These are phyloP conservation scores for Neonectria coccinea DNA, from an alignment of 2,329 filamentous ascomycete species.

Conservation along the genomic window DNA sequence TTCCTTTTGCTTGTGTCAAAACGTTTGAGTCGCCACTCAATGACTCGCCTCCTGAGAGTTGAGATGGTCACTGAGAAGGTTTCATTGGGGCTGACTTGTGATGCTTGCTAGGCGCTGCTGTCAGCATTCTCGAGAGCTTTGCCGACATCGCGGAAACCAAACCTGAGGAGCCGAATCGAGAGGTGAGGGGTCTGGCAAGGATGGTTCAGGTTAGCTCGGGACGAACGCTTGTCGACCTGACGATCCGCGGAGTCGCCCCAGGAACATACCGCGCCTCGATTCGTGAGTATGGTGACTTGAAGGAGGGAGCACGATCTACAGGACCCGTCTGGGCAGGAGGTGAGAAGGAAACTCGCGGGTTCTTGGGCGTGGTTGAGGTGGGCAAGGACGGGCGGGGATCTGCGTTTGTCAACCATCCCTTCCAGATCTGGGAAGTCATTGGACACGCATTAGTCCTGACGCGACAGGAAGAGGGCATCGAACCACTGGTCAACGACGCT, in stretches of 20 bases:
- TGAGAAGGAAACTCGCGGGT: conserved; percentile 58
- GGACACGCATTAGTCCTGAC: conserved; percentile 92
- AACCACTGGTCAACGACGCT: conserved; percentile 77
- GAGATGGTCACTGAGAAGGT: not conserved
- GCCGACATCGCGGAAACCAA: conserved; percentile 66
- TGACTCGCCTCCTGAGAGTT: not conserved
- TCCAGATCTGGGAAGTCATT: conserved; percentile 96
- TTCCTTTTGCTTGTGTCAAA: conserved; percentile 12
- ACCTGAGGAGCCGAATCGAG: conserved; percentile 56
- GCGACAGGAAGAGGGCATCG: conserved; percentile 64
- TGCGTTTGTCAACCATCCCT: conserved; percentile 82
- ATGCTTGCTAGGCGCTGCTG: conserved; percentile 73
- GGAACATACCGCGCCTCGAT: conserved; percentile 88
- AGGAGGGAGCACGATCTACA: conserved; percentile 82
- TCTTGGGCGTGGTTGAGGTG: conserved; percentile 82
- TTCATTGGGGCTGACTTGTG: conserved; percentile 26
- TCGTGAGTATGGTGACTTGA: conserved; percentile 88
- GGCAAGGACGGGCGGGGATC: conserved; percentile 80
- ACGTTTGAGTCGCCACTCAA: conserved; percentile 2
- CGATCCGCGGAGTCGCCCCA: conserved; percentile 82
- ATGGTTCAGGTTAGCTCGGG: conserved; percentile 90
- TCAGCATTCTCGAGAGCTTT: conserved; percentile 93
- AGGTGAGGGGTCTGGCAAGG: conserved; percentile 87
- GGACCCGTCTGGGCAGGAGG: conserved; percentile 82
- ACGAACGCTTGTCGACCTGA: conserved; percentile 88